phyloP scores from a whole-genome alignment of 768 basidiomycete species.

The Ephemerocybe angulata region DNA sequence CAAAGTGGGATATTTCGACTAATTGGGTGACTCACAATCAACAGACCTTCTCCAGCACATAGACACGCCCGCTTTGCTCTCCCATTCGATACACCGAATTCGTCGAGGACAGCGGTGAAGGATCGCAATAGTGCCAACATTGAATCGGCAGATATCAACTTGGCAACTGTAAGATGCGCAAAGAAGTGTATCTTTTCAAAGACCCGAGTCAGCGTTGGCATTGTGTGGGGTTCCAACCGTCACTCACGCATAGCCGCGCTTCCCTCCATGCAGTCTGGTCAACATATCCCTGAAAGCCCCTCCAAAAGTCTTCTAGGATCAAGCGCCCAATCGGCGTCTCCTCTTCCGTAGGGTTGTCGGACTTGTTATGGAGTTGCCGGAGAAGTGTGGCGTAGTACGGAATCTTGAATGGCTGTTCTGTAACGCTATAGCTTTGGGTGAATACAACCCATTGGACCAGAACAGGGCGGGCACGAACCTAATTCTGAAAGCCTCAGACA shows the following conservation, averaged over 20 bases:
- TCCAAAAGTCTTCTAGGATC: slow-evolving; percentile 85
- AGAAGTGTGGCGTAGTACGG: slow-evolving; percentile 84
- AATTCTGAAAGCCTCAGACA: slow-evolving; percentile 74
- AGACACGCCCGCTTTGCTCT: slow-evolving; percentile 77
- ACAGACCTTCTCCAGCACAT: slow-evolving; percentile 77
- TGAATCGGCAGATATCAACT: slow-evolving; percentile 71
- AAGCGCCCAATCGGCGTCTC: slow-evolving; percentile 58
- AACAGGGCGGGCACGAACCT: slow-evolving; percentile 38
- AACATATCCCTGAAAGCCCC: slow-evolving; percentile 83
- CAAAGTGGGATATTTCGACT: not conserved
- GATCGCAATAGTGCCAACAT: slow-evolving; percentile 79
- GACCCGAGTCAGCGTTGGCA: slow-evolving; percentile 12
- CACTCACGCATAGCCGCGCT: slow-evolving; percentile 77
- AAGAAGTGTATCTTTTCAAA: slow-evolving; percentile 84
- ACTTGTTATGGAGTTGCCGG: slow-evolving; percentile 56
- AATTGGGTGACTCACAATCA: slow-evolving; percentile 48
- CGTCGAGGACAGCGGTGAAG: slow-evolving; percentile 82
- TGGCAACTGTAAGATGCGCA: slow-evolving; percentile 76
- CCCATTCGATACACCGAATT: slow-evolving; percentile 84
- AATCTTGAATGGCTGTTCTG: slow-evolving; percentile 92
- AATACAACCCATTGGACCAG: not conserved
- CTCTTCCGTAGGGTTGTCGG: slow-evolving; percentile 34
- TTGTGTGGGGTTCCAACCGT: not conserved
- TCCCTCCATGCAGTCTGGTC: slow-evolving; percentile 92
- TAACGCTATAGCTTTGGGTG: slow-evolving; percentile 49